Conservation (phyloP, 441 rosid species). For the Adansonia gregorii region DNA sequence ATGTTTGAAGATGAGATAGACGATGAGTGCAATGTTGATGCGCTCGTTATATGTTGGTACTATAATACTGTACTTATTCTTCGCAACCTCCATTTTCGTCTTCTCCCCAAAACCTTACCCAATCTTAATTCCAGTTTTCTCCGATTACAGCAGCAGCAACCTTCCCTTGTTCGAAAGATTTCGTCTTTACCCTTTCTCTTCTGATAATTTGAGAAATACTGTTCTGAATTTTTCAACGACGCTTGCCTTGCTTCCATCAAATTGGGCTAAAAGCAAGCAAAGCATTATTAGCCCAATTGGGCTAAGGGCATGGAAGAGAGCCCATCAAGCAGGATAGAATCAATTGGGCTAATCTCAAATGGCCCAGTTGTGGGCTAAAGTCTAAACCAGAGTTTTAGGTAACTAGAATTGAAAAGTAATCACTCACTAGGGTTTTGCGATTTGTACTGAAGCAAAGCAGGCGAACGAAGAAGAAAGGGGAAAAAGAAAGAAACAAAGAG, state of each 20-base stretch:
- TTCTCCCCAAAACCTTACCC: not conserved
- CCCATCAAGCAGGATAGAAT: not conserved
- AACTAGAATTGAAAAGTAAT: not conserved
- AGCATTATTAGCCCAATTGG: not conserved
- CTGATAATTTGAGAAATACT: not conserved
- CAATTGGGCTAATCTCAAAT: not conserved
- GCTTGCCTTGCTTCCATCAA: not conserved
- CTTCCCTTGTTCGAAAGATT: not conserved
- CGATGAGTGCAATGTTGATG: constrained; percentile 81
- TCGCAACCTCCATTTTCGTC: constrained; percentile 41
- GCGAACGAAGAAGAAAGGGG: not conserved
- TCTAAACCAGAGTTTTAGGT: not conserved
- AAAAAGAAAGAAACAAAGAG: not conserved
- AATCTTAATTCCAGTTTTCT: constrained; percentile 5
- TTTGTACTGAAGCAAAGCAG: constrained; percentile 9
- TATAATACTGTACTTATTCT: constrained; percentile 79
- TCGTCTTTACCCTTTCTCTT: not conserved
- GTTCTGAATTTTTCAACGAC: not conserved
- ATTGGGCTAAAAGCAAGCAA: not conserved
- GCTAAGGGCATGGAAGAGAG: not conserved
- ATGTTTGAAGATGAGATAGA: constrained; percentile 93
- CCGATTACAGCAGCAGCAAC: not conserved
- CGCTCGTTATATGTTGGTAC: constrained; percentile 96
- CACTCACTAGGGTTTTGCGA: constrained; percentile 53
- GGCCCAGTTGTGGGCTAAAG: not conserved